Base-by-base conservation (phyloP, 176 grass and related monocot species). In the Pontederia paniculata region DNA sequence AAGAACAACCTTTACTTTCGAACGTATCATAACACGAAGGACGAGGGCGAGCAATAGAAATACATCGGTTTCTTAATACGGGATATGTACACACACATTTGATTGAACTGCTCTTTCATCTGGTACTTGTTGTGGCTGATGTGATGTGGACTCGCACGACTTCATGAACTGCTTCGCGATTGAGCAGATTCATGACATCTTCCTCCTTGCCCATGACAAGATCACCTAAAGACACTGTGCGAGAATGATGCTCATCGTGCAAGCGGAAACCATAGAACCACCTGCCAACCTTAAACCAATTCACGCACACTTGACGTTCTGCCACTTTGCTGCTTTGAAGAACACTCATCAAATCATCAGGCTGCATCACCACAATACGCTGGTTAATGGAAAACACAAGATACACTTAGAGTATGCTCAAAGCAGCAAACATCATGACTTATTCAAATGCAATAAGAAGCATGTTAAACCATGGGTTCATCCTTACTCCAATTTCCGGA, bases 231-330 rank as follows among this genome's bases (percentile, higher is more conserved):
- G 77, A 83, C 45, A 87, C 53, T 57, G 62, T 76, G 57, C 67
- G 54, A 9, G 73, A 81, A 4, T 70, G 60, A 0, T 54, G 58
- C 58, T 96, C 85, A 21, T 89, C 85, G 41, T 58, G 82, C 64
- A 89, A 71, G 22, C 74, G 77, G 37, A 89, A 96, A 76, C 90
- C 90, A 45, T 84, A 88, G 48, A 89, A 86, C 90, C 90, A 89
- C 12, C 75, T 74, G 21, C 85, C 90, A 20, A 96, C 52, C 67
- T 83, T 86, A 42, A 76, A 65, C 68, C 81, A 76, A 25, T 49
- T 96, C 50, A 89, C 53, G 11, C 59, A 80, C 19, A 96, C 76
- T 60, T 68, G 70, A 15, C 82, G 75, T 45, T 63, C 66, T 53
- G 77, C 69, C 28, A 96, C 64, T 50, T 76, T 58, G 60, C 76